Conservation (phyloP, 352 stramenopile species). For the Phytopythium boreale region DNA sequence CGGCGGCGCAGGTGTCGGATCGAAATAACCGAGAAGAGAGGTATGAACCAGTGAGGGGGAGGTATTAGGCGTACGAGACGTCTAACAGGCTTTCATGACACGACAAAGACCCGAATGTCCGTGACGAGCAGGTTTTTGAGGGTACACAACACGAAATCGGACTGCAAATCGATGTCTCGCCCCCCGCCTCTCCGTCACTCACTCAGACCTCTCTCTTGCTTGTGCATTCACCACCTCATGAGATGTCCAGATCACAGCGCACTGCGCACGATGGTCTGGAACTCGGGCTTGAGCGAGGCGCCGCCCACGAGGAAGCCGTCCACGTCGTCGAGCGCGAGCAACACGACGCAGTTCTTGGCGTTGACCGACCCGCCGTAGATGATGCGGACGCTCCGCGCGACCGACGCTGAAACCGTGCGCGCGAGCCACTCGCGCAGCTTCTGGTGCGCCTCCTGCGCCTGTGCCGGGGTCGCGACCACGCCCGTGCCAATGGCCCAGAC, state of each 20-base stretch:
- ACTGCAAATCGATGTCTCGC: neutral
- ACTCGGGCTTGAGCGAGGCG: constrained; percentile 92
- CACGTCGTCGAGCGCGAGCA: constrained; percentile 83
- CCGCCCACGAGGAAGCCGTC: constrained; percentile 95
- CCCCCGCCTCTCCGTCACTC: neutral
- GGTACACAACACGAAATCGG: constrained; percentile 6
- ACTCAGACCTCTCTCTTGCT: neutral
- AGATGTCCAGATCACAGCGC: constrained; percentile 29
- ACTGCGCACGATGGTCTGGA: constrained; percentile 83
- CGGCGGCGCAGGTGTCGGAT: neutral
- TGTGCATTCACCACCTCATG: neutral
- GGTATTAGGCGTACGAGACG: neutral
- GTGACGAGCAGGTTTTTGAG: constrained; percentile 5
- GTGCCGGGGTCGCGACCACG: constrained; percentile 93
- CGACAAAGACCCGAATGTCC: constrained; percentile 1
- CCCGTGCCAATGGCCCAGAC: constrained; percentile 98
- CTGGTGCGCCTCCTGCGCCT: constrained; percentile 93
- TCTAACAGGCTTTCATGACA: neutral
- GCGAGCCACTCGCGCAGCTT: constrained; percentile 80
- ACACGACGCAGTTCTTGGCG: constrained; percentile 83
- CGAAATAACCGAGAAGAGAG: neutral
- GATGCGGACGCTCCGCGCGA: constrained; percentile 78
- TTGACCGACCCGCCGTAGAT: constrained; percentile 95
- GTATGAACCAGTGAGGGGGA: neutral
- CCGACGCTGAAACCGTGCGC: constrained; percentile 53